Conservation (phyloP, 2,329 filamentous ascomycete genomes). For the Ceratocystis harringtonii region DNA sequence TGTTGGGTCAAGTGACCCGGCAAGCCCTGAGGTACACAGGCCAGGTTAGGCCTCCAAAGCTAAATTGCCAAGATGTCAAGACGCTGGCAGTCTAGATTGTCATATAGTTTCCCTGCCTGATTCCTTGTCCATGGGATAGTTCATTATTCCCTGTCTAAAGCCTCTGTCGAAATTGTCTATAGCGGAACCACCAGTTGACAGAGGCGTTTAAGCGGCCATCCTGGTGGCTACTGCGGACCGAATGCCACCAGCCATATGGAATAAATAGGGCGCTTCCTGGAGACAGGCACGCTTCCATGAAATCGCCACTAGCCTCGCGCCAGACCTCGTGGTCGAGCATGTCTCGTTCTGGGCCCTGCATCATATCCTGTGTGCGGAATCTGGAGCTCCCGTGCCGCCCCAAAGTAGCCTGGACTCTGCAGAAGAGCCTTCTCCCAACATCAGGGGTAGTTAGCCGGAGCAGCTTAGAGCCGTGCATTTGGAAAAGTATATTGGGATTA, state of each 20-base stretch:
- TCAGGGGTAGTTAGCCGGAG: conserved; percentile 56
- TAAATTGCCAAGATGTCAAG: background rate
- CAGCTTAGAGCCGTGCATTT: conserved; percentile 58
- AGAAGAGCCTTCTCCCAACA: conserved; percentile 50
- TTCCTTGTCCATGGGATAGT: too few relatives aligned
- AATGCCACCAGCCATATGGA: conserved; percentile 33
- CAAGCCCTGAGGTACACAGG: background rate
- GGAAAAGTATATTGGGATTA: conserved; percentile 83
- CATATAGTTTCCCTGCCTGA: too few relatives aligned
- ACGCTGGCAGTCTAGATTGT: background rate
- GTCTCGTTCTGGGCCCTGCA: conserved; percentile 59
- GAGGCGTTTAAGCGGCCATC: conserved; percentile 29
- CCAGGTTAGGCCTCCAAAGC: background rate
- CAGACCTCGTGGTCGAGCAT: conserved; percentile 57
- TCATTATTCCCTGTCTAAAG: too few relatives aligned
- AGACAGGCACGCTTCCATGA: conserved; percentile 40
- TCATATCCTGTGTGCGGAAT: conserved; percentile 76
- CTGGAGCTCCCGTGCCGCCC: conserved; percentile 28
- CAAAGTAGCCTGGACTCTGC: conserved; percentile 30
- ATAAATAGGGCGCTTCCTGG: conserved; percentile 34
- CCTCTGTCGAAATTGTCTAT: conserved; percentile 12
- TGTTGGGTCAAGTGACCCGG: background rate
- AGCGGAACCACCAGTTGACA: conserved; percentile 34
- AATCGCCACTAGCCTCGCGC: conserved; percentile 28
- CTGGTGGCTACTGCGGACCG: conserved; percentile 27